Conservation (phyloP, 805 yeast species). For the Myxozyma vanderwaltii region DNA sequence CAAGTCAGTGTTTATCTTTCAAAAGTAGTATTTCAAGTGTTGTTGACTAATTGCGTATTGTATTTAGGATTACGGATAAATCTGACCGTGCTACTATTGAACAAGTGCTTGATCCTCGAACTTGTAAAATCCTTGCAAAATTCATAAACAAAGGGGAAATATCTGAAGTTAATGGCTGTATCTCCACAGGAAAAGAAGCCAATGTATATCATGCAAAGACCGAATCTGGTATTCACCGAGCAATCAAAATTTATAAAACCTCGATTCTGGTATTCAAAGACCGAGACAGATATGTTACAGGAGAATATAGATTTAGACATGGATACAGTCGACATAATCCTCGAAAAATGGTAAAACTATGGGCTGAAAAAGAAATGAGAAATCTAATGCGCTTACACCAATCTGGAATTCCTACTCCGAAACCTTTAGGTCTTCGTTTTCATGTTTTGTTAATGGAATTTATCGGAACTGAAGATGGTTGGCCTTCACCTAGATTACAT, state of each 20-base stretch:
- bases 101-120: constrained; percentile 93
- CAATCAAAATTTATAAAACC: constrained; percentile 93
- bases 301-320: constrained; percentile 90
- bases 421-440: constrained; percentile 82
- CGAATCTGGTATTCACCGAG: constrained; percentile 55
- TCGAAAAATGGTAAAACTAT: constrained; percentile 92
- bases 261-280: constrained; percentile 96
- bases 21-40: too few species aligned
- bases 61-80: constrained; percentile 55
- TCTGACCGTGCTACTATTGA: constrained; percentile 96
- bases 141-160: constrained; percentile 82
- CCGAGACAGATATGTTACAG: constrained; percentile 92
- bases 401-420: constrained; percentile 89
- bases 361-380: constrained; percentile 98
- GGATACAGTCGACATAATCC: constrained; percentile 86
- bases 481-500: constrained; percentile 85
- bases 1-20: constrained; percentile 19
- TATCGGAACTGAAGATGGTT: constrained; percentile 70
- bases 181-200: constrained; percentile 98
- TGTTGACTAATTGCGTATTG: background rate
- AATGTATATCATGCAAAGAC: constrained; percentile 83
- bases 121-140: constrained; percentile 77
- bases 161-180: constrained; percentile 86
- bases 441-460: constrained; percentile 96
- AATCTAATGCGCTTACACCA: constrained; percentile 79